Base-by-base conservation (phyloP, 495 filamentous ascomycete species). In the Aspergillus egyptiacus region DNA sequence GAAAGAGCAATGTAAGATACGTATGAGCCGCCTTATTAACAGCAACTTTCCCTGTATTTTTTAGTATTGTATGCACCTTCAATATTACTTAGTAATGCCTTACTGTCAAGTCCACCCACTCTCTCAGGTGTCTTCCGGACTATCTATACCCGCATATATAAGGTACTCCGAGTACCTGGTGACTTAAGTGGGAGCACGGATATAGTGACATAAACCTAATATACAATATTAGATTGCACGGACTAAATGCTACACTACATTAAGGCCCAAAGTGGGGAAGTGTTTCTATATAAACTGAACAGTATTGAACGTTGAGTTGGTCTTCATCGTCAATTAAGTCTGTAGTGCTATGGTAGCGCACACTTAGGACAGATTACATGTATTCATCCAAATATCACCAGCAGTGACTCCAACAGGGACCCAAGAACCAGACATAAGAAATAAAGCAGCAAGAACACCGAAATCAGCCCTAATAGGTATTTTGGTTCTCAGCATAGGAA, bases 401-500 rank as follows among this genome's bases (percentile, higher is more conserved):
- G 11, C 8, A 4, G 27, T 27, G n/a, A 31, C 28, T 6, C n/a
- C 38, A 6, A 22, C 22, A 27, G 22, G 27, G 3, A n/a, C 23
- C 46, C 51, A 53, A 54, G 20, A 45, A 48, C 27, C 35, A 41
- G 33, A 48, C 38, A 46, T 27, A 56, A 51, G 35, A 46, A 50
- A 48, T 38, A 50, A 45, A 17, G 34, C 54, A 51, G 45, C 46
- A 24, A 27, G 35, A 48, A 47, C 43, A 52, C 45, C 33, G 55
- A 48, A 61, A 48, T 53, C 38, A 22, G 15, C 52, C 48, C 35
- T 34, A 10, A 8, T 20, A 42, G 5, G 23, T 46, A 8, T 24
- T 17, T n/a, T n/a, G 27, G 18, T 17, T 6, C 25, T 14, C 6
- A 37, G n/a, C n/a, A n/a, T n/a, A n/a, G n/a, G n/a, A n/a, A 35